phyloP scores from a whole-genome alignment of 2,329 filamentous ascomycete species.

The Fusarium virguliforme region DNA sequence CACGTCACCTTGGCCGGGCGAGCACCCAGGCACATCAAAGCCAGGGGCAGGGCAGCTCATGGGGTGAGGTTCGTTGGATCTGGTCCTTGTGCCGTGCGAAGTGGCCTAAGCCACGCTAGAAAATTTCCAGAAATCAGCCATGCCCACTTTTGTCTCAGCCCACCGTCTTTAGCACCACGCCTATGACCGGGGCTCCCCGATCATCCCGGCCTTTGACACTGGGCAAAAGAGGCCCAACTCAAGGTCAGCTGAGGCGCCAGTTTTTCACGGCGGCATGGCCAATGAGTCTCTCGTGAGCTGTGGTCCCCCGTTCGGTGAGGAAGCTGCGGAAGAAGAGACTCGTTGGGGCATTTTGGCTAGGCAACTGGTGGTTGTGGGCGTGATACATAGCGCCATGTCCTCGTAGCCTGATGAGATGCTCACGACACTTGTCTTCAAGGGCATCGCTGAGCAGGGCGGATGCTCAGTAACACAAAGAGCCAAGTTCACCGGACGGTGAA shows the following conservation, averaged over 20 bases:
- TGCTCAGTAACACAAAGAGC: not conserved
- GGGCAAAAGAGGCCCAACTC: slow-evolving; percentile 25
- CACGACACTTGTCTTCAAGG: not conserved
- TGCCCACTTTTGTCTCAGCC: slow-evolving; percentile 19
- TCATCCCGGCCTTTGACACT: slow-evolving; percentile 23
- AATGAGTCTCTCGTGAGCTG: slow-evolving; percentile 10
- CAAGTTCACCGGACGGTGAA: not conserved
- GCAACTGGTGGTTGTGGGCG: not conserved
- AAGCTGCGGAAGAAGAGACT: slow-evolving; percentile 22
- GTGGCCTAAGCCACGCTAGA: slow-evolving; percentile 46
- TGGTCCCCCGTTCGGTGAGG: slow-evolving; percentile 11
- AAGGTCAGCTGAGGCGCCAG: slow-evolving; percentile 48
- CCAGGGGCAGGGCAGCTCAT: slow-evolving; percentile 27
- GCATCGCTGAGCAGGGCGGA: not conserved
- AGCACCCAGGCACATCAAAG: not conserved
- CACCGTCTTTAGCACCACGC: slow-evolving; percentile 12
- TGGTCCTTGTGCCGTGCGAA: slow-evolving; percentile 25
- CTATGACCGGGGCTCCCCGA: slow-evolving; percentile 21
- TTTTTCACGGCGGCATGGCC: slow-evolving; percentile 30
- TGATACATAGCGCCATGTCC: slow-evolving; percentile 1
- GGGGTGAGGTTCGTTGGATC: slow-evolving; percentile 46
- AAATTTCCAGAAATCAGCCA: slow-evolving; percentile 50
- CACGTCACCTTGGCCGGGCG: slow-evolving; percentile 25
- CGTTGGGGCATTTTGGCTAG: slow-evolving; percentile 3
- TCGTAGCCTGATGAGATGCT: not conserved